phyloP scores from a whole-genome alignment of 768 basidiomycete genomes.

The Rhizopogon sp. region DNA sequence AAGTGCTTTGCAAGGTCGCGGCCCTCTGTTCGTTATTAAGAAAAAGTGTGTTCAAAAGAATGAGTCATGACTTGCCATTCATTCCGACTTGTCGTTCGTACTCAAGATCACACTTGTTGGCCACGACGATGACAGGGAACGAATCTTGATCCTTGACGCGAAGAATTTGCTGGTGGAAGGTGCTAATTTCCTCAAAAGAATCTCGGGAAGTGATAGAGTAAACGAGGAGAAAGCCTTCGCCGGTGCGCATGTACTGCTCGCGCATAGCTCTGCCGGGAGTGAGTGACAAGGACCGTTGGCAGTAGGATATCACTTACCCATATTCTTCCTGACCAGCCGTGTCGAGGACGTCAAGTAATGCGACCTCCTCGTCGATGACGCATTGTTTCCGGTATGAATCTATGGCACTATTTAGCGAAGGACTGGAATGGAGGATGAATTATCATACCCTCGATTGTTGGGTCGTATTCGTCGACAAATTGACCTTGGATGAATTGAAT shows the following conservation, averaged over 20 bases:
- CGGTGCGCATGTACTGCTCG: slow-evolving; percentile 98
- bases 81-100: slow-evolving; percentile 95
- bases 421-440: neutral
- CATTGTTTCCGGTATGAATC: slow-evolving; percentile 98
- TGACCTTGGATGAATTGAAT: slow-evolving; percentile 98
- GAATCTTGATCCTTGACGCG: slow-evolving; percentile 95
- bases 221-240: slow-evolving; percentile 95
- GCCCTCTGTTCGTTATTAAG: slow-evolving; percentile 64
- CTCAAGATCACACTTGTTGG: slow-evolving; percentile 97
- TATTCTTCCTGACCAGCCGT: slow-evolving; percentile 99
- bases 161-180: slow-evolving; percentile 93
- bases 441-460: slow-evolving; percentile 81
- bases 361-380: slow-evolving; percentile 98
- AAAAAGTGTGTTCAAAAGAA: neutral
- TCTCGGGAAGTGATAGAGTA: slow-evolving; percentile 98
- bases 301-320: slow-evolving; percentile 53
- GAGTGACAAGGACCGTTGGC: slow-evolving; percentile 1
- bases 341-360: slow-evolving; percentile 92
- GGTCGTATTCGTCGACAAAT: slow-evolving; percentile 91
- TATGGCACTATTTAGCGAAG: slow-evolving; percentile 23
- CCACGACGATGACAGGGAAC: slow-evolving; percentile 94
- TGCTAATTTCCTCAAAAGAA: slow-evolving; percentile 95
- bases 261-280: slow-evolving; percentile 77
- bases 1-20: slow-evolving; percentile 94
- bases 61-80: slow-evolving; percentile 57